Evolutionary conservation across 2,329 filamentous ascomycete species (phyloP).

Genomic region (Remersonia thermophila): DNA sequence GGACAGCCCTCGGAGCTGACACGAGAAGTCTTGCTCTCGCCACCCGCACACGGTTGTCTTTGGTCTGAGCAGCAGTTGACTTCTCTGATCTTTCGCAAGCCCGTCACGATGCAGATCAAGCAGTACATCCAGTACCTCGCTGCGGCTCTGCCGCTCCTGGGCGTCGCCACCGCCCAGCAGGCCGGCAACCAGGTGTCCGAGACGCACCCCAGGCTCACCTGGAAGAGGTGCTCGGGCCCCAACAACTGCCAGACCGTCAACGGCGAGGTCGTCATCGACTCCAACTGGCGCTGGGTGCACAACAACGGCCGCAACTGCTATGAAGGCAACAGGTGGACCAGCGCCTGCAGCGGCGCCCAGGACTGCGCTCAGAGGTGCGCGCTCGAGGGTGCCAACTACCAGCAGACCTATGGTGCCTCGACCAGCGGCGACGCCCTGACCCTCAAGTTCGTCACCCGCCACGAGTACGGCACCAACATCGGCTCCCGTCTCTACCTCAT

Average conservation of each 20-base stretch:
- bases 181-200: slow-evolving; percentile 11
- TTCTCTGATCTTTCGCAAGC: neutral
- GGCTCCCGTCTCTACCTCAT: slow-evolving; percentile 47
- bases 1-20: neutral
- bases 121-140: slow-evolving; percentile 15
- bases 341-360: slow-evolving; percentile 27
- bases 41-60: slow-evolving; percentile 1
- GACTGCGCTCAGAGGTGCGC: slow-evolving; percentile 33
- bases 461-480: slow-evolving; percentile 28
- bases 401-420: slow-evolving; percentile 33
- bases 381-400: slow-evolving; percentile 34
- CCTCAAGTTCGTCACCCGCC: slow-evolving; percentile 39
- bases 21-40: neutral
- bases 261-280: slow-evolving; percentile 35
- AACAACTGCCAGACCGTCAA: slow-evolving; percentile 19
- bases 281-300: slow-evolving; percentile 45
- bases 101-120: slow-evolving; percentile 12
- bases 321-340: slow-evolving; percentile 28
- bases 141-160: slow-evolving; percentile 12
- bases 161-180: slow-evolving; percentile 9
- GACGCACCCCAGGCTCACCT: slow-evolving; percentile 9
- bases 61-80: slow-evolving; percentile 1
- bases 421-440: slow-evolving; percentile 33
- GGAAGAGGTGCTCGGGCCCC: slow-evolving; percentile 17
- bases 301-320: slow-evolving; percentile 35